Evolutionary conservation across 495 filamentous ascomycete genomes (phyloP).

Genomic region (Podospora appendiculata): DNA sequence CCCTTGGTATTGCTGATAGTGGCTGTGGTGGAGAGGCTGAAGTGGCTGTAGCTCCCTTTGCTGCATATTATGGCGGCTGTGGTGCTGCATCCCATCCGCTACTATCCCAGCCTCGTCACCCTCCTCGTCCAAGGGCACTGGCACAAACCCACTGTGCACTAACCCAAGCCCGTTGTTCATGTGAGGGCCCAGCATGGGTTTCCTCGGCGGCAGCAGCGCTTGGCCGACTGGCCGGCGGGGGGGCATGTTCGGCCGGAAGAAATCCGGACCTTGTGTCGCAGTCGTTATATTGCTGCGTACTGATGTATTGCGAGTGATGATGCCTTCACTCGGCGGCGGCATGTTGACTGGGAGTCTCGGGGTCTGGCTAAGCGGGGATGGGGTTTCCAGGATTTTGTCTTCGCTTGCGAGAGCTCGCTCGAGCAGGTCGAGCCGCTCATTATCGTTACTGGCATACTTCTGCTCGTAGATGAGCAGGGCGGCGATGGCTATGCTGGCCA

Average conservation of each 20-base stretch:
- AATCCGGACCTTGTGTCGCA: not conserved
- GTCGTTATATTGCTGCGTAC: slow-evolving; percentile 22
- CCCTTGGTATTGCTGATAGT: not conserved
- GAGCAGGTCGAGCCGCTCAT: slow-evolving; percentile 14
- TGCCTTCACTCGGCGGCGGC: slow-evolving; percentile 19
- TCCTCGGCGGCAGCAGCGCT: not conserved
- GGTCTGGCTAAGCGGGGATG: slow-evolving; percentile 1
- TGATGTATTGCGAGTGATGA: slow-evolving; percentile 24
- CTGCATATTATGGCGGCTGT: not conserved
- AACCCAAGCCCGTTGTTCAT: not conserved
- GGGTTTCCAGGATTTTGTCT: slow-evolving; percentile 11
- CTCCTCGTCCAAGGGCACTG: slow-evolving; percentile 17
- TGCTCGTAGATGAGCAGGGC: slow-evolving; percentile 23
- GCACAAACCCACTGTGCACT: not conserved
- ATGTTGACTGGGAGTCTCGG: not conserved
- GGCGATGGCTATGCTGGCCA: slow-evolving; percentile 22
- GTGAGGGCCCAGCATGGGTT: not conserved
- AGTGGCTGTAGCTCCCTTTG: not conserved
- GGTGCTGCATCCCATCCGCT: slow-evolving; percentile 18
- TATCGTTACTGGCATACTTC: slow-evolving; percentile 16
- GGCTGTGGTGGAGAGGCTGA: too few relatives aligned
- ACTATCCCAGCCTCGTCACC: slow-evolving; percentile 16
- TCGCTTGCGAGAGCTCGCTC: slow-evolving; percentile 15
- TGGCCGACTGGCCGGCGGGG: slow-evolving; percentile 6
- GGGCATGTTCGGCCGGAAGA: not conserved